Conservation (phyloP, 345 rosid genomes). For the Citrus reticulata region DNA sequence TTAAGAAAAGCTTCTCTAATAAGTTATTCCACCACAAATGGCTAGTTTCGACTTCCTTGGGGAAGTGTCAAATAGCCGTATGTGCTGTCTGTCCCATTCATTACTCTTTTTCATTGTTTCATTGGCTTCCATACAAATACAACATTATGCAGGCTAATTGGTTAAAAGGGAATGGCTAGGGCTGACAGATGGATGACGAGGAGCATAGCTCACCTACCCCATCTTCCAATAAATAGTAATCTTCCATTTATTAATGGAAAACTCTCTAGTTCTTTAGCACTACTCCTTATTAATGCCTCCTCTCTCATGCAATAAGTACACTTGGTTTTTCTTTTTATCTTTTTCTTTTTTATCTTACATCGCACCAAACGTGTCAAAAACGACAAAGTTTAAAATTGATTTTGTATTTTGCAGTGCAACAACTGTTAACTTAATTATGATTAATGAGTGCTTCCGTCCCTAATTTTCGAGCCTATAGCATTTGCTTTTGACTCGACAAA, state of each 20-base stretch:
- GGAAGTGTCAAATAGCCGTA: too few species aligned
- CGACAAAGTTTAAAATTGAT: not conserved
- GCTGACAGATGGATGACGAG: constrained; percentile 28
- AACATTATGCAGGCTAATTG: too few species aligned
- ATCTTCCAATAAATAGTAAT: not conserved
- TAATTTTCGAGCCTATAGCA: constrained; percentile 13
- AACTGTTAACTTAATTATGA: not conserved
- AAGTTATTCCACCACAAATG: too few species aligned
- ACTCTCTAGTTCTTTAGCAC: too few species aligned
- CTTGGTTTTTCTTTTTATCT: not conserved
- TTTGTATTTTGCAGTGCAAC: not conserved
- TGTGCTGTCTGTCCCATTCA: too few species aligned
- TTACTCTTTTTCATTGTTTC: too few species aligned
- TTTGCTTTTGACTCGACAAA: not conserved
- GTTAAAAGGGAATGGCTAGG: not conserved
- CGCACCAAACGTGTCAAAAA: not conserved
- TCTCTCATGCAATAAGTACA: not conserved
- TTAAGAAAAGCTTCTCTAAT: too few species aligned
- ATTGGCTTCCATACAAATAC: too few species aligned
- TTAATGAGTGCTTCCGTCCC: constrained; percentile 22
- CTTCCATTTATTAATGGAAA: not conserved
- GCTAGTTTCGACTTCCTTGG: too few species aligned
- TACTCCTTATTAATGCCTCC: too few species aligned
- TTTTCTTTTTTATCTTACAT: too few species aligned
- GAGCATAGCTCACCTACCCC: constrained; percentile 28